phyloP scores from a whole-genome alignment of 345 rosid species.

The Salix koriyanagi region DNA sequence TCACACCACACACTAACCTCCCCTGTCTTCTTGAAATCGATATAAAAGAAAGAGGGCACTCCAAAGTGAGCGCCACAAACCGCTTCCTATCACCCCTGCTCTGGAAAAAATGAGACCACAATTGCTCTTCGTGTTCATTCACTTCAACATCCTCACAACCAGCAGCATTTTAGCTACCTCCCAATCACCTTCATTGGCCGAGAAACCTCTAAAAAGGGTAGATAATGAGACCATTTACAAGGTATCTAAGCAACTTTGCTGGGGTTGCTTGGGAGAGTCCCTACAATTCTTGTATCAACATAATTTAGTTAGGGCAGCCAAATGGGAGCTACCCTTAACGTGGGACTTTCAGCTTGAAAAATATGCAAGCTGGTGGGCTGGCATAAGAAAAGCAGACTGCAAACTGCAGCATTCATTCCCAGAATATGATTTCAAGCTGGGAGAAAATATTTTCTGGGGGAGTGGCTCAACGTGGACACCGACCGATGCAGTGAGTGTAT shows the following conservation, averaged over 20 bases:
- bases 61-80: not conserved
- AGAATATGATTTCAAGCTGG: conserved; percentile 53
- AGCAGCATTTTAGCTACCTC: conserved; percentile 3
- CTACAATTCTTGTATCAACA: conserved; percentile 64
- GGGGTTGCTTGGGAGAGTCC: conserved; percentile 66
- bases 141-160: conserved; percentile 2
- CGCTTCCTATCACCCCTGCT: not conserved
- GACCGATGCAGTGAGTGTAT: conserved; percentile 53
- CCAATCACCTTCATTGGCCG: conserved; percentile 8
- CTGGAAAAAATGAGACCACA: conserved; percentile 35
- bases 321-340: conserved; percentile 57
- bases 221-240: conserved; percentile 40
- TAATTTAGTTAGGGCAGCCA: conserved; percentile 56
- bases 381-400: conserved; percentile 58
- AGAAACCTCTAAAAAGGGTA: conserved; percentile 8
- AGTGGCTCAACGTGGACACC: conserved; percentile 63
- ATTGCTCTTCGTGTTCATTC: conserved; percentile 23
- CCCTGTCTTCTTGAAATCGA: not conserved
- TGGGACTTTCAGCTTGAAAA: conserved; percentile 72
- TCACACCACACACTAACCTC: too few relatives aligned
- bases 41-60: not conserved
- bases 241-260: conserved; percentile 55
- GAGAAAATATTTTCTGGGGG: conserved; percentile 87
- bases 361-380: conserved; percentile 83
- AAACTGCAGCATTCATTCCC: conserved; percentile 59